Conservation (phyloP, 768 basidiomycete species). For the Russula lepida region DNA sequence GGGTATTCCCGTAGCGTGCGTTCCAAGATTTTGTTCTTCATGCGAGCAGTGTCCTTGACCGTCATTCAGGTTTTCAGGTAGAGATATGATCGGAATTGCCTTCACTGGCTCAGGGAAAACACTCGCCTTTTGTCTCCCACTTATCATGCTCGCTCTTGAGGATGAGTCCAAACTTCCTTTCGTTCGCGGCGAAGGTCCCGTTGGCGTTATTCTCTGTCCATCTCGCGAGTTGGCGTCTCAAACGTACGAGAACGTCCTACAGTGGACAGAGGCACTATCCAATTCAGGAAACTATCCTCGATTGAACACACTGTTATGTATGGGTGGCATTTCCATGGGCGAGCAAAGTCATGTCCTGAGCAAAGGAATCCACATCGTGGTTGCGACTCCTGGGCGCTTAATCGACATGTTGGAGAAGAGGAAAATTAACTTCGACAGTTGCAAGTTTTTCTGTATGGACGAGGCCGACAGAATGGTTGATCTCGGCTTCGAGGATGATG, state of each 20-base stretch:
- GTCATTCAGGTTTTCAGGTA: conserved; percentile 69
- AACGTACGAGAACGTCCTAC: conserved; percentile 89
- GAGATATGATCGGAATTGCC: conserved; percentile 98
- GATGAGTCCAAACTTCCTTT: conserved; percentile 89
- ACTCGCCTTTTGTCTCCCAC: conserved; percentile 93
- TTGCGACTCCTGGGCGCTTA: conserved; percentile 92
- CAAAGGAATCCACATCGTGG: conserved; percentile 91
- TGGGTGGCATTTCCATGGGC: conserved; percentile 96
- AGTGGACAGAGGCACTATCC: conserved; percentile 78
- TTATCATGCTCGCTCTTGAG: conserved; percentile 94
- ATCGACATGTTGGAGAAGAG: conserved; percentile 99
- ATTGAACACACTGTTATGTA: conserved; percentile 84
- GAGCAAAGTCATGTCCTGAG: conserved; percentile 90
- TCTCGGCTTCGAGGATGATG: conserved; percentile 97
- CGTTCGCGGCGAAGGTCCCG: conserved; percentile 88
- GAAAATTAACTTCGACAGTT: conserved; percentile 83
- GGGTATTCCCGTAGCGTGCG: conserved; percentile 91
- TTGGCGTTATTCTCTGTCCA: conserved; percentile 94
- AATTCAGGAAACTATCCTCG: conserved; percentile 76
- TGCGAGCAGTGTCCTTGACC: conserved; percentile 5
- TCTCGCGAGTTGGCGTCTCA: conserved; percentile 95
- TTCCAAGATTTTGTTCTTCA: conserved; percentile 12
- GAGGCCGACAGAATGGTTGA: conserved; percentile 99
- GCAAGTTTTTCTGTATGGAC: conserved; percentile 97
- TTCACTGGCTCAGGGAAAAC: conserved; percentile 99